phyloP scores from a whole-genome alignment of 441 rosid genomes.

The Pelargonium citronellum region DNA sequence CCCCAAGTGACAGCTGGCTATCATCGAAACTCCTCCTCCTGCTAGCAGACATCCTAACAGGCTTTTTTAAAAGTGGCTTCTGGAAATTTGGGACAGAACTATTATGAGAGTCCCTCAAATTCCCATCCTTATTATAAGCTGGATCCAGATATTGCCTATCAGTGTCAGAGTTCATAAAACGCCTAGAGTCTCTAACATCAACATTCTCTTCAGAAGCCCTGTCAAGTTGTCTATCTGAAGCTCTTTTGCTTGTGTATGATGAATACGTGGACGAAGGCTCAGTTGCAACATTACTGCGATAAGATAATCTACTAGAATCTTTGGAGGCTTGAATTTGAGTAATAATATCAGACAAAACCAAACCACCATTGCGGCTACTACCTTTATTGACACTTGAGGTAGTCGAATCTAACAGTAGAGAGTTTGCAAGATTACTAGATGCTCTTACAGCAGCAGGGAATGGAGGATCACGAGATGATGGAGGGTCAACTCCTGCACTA shows the following conservation, averaged over 20 bases:
- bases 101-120: constrained; percentile 59
- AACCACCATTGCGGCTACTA: constrained; percentile 72
- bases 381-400: constrained; percentile 47
- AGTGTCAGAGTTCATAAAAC: constrained; percentile 41
- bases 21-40: constrained; percentile 97
- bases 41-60: constrained; percentile 73
- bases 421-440: constrained; percentile 48
- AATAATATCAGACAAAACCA: constrained; percentile 78
- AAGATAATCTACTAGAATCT: constrained; percentile 69
- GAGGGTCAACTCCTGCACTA: constrained; percentile 99
- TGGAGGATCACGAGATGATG: constrained; percentile 97
- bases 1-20: constrained; percentile 69
- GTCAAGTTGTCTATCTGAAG: constrained; percentile 58
- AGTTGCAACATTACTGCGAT: constrained; percentile 46
- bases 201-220: constrained; percentile 58
- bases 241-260: constrained; percentile 59
- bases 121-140: constrained; percentile 50
- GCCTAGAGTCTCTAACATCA: constrained; percentile 63
- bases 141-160: constrained; percentile 67
- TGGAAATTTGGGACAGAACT: constrained; percentile 90
- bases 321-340: constrained; percentile 94
- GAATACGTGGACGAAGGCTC: constrained; percentile 61
- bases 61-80: constrained; percentile 87
- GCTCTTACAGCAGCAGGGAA: constrained; percentile 74
- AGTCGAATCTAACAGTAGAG: constrained; percentile 52